Evolutionary conservation across 2,329 filamentous ascomycete genomes (phyloP), one percentile per base, ranked within the genome.

Genomic region (Mycosphaerelloides madeirae): DNA sequence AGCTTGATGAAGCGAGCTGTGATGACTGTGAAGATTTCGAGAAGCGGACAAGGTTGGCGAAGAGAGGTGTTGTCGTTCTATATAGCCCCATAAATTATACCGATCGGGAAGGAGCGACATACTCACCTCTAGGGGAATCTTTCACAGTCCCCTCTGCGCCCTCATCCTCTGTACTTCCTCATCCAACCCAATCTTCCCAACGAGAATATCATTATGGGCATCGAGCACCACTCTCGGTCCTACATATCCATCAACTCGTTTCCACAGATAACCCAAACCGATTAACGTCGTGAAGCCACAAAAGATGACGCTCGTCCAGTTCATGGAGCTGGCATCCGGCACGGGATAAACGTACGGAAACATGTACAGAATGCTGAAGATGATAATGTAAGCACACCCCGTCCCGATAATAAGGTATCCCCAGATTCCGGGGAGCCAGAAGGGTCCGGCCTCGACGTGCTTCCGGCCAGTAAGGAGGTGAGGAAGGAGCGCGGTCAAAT

Each of bases 331-430:
- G 8, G 45, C 29, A 25, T 61, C 57, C 2, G 70, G 70, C 5
- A 73, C 71, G 11, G 75, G 75, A 38, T 76, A 52, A 1, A 64
- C 58, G 48, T 69, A 76, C 0, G 76, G 68, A 32, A 73, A 84
- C 57, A 77, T 81, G 59, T 80, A 85, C 29, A 85, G 78, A 7
- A 84, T 74, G 3, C 79, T 72, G 61, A 80, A 84, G 0, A 75
- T 73, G 3, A 75, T 47, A 52, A 84, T 81, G 57, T 84, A 85
- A 0, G 66, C 58, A 51, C 77, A 75, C 1, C 76, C 70, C 0
- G 79, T 53, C 2, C 67, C 64, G 28, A 79, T 79, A 2, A 84
- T 65, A 0, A 65, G 48, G 48, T 76, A 80, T 75, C 78, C 1
- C 71, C 33, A 9, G 52, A 52, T 2, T 68, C 66, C 2, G 14